phyloP scores from a whole-genome alignment of 2,329 filamentous ascomycete species.

The Colletotrichum gloeosporioides region DNA sequence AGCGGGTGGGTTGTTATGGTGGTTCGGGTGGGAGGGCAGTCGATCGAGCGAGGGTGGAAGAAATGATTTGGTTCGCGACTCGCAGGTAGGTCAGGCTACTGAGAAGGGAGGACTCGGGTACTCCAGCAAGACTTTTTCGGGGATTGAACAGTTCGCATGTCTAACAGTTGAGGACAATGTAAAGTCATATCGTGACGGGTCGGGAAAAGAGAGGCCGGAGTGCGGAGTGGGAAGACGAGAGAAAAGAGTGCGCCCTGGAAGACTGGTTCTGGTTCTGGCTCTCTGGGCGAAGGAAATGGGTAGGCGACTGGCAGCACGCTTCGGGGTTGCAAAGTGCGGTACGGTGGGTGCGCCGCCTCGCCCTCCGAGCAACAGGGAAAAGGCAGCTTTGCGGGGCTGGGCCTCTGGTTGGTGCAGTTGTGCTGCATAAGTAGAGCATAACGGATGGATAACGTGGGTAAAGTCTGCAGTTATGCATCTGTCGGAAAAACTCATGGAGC shows the following conservation, averaged over 20 bases:
- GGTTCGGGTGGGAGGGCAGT: conserved; percentile 10
- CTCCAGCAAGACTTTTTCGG: conserved; percentile 16
- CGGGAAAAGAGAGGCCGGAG: conserved; percentile 8
- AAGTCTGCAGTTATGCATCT: neutral
- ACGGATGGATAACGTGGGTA: neutral
- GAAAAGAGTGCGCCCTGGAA: conserved; percentile 17
- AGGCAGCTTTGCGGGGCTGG: conserved; percentile 12
- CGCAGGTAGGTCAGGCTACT: conserved; percentile 14
- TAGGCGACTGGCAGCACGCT: conserved; percentile 17
- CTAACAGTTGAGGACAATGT: conserved; percentile 15
- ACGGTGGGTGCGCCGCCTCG: conserved; percentile 13
- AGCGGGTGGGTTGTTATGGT: conserved; percentile 22
- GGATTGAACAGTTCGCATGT: conserved; percentile 23
- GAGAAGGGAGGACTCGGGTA: conserved; percentile 20
- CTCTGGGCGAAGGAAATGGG: conserved; percentile 16
- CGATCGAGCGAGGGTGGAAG: conserved; percentile 16
- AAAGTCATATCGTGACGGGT: conserved; percentile 22
- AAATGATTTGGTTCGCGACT: conserved; percentile 20
- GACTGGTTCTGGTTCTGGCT: conserved; percentile 1
- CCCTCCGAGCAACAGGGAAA: conserved; percentile 5
- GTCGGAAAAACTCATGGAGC: neutral
- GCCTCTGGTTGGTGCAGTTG: neutral
- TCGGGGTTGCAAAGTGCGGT: conserved; percentile 15
- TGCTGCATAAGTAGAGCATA: conserved; percentile 8
- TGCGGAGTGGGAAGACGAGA: conserved; percentile 18